Percentiles rank a stretch among this genome's conserved stretches.
These are phyloP conservation scores for Pigoraptor vietnamica DNA, from an alignment of 78 protist genomes.

Conservation along the genomic window DNA sequence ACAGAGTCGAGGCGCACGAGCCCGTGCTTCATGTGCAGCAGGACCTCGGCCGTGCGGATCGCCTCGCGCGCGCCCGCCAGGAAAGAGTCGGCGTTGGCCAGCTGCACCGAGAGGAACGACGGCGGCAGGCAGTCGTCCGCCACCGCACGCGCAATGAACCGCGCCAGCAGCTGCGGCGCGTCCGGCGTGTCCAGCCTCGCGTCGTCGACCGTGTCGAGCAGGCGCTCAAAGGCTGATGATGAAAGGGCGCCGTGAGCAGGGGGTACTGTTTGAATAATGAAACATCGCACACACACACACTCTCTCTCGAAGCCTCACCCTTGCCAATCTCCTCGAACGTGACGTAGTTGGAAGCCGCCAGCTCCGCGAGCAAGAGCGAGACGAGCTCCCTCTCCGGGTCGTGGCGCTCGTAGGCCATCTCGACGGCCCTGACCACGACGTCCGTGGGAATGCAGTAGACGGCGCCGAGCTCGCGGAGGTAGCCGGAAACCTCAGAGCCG, in stretches of 20 bases:
- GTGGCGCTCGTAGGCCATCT: background rate
- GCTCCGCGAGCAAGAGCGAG: background rate
- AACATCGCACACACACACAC: no score
- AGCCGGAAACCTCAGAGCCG: background rate
- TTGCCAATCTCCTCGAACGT: background rate
- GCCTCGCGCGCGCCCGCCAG: background rate
- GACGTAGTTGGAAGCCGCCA: background rate
- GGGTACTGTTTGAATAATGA: no score
- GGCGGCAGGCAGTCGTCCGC: constrained; percentile 17
- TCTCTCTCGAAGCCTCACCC: no score
- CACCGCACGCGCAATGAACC: constrained; percentile 10
- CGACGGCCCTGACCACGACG: background rate
- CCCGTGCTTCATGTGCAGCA: background rate
- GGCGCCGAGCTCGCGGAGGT: background rate
- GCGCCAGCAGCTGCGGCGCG: background rate
- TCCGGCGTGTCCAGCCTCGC: background rate
- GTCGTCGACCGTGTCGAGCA: background rate
- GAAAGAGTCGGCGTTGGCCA: background rate
- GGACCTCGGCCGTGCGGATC: background rate
- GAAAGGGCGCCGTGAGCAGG: no score
- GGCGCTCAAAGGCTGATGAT: background rate
- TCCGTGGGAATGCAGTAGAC: background rate
- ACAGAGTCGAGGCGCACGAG: background rate
- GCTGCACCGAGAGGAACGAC: background rate
- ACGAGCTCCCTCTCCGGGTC: background rate